Evolutionary conservation across 106 monocot genomes (phyloP), one percentile per base, ranked within the genome.

Genomic region (Dactylorhiza incarnata): DNA sequence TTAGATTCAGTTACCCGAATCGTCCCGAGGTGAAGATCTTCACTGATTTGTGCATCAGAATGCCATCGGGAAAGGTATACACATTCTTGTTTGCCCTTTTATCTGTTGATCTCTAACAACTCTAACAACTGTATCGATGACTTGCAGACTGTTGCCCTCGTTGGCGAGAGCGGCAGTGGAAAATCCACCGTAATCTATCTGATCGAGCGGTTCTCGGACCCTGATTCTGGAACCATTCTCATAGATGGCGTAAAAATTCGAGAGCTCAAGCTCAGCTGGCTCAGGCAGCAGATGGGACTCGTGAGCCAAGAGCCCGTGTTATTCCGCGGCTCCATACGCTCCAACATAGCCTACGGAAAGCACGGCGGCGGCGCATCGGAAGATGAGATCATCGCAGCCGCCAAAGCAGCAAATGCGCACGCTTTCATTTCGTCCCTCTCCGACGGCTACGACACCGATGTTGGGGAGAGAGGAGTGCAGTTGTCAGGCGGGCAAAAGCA

Each of bases 401-500:
- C 87, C 15, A 66, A 85, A 19, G 79, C 79, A 66, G 83, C 89
- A 7, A 91, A 91, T 49, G 90, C 87, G 0, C 90, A 91, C 55
- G 26, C 47, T 24, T 87, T 85, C 72, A 78, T 91, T 69, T 83
- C 85, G 0, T 74, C 78, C 3, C 63, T 90, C 19, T 85, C 84
- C 43, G 81, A 84, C 22, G 87, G 89, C 5, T 89, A 86, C 20
- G 79, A 84, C 44, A 89, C 86, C 23, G 45, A 56, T 2, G 89
- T 89, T 5, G 86, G 89, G 0, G 89, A 89, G 80, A 74, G 81
- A 43, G 89, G 86, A 12, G 49, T 81, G 4, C 86, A 89, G 29
- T 20, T 89, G 13, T 89, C 86, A 2, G 89, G 89, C 23, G 89
- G 89, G 11, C 89, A 89, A 81, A 89, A 89, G 76, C 89, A 89